Evolutionary conservation across 1,284 basidiomycete species (phyloP), one percentile per base, ranked within the genome.

Genomic region (Exsudoporus floridanus): DNA sequence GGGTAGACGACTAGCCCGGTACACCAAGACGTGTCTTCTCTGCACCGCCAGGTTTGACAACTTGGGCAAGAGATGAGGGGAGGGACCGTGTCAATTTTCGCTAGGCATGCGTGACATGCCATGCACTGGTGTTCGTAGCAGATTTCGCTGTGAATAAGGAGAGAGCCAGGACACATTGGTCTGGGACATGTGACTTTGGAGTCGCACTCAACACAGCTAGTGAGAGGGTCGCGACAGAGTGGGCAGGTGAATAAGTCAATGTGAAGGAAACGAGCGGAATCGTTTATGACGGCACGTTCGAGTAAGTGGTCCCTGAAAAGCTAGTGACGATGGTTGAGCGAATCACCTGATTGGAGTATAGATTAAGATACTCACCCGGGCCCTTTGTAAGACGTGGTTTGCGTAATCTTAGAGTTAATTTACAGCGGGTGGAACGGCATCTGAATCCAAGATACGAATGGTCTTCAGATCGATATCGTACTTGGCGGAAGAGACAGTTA

Each of bases 191-290:
- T 41, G 16, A 60, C 44, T 16, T 33, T 33, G 4, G 25, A 14
- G n/a, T 58, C 53, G 19, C 64, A 62, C 12, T 63, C 57, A 31
- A 43, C 3, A 31, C 64, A 66, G 33, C 30, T 33, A 2, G 27
- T 1, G 19, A 62, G 37, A 23, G 35, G 34, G 6, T 2, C 0
- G 25, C 0, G 28, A 41, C 64, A 63, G n/a, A 58, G 14, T 1
- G 60, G 53, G 31, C 64, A 66, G n/a, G 62, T 66, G 23, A 53
- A 31, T 43, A 64, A 9, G 52, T 66, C 50, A 0, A 63, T 44
- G 0, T n/a, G 5, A 13, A 46, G 45, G 36, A 60, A 66, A n/a
- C n/a, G 2, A 10, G 27, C 5, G 1, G 48, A 7, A 30, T 62
- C 39, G 1, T 23, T 16, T 35, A 62, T 45, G 25, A 44, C 13